Evolutionary conservation across 1,139 yeast species (phyloP).

Genomic region (Sugiyamaella novakii): DNA sequence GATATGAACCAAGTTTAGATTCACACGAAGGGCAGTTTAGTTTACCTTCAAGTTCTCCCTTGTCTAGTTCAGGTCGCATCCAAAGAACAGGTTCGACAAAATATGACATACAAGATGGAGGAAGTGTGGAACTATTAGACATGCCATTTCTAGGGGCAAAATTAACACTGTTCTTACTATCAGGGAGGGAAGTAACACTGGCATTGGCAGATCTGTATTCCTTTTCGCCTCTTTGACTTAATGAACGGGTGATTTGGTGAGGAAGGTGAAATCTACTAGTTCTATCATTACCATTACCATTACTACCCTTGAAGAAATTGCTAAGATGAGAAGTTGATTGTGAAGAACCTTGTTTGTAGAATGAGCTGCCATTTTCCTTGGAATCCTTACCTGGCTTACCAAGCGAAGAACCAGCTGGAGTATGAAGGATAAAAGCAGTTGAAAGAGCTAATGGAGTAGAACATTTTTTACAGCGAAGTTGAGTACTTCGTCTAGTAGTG

Average conservation of each 20-base stretch:
- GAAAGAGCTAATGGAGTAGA: constrained; percentile 37
- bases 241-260: constrained; percentile 13
- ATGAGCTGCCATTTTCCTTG: constrained; percentile 12
- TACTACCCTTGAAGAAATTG: constrained; percentile 8
- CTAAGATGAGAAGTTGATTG: constrained; percentile 15
- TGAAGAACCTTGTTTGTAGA: constrained; percentile 15
- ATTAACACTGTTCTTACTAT: constrained; percentile 6
- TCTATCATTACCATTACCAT: constrained; percentile 29
- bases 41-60: constrained; percentile 79
- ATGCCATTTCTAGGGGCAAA: constrained; percentile 35
- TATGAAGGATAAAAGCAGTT: constrained; percentile 33
- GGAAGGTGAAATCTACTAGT: constrained; percentile 24
- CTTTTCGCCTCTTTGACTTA: constrained; percentile 8
- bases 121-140: constrained; percentile 50
- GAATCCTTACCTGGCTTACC: constrained; percentile 4
- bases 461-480: constrained; percentile 42
- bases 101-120: constrained; percentile 83
- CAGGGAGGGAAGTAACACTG: constrained; percentile 4
- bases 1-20: constrained; percentile 75
- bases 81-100: constrained; percentile 84
- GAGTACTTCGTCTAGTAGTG: constrained; percentile 25
- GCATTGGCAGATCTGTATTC: constrained; percentile 4
- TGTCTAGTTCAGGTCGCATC: constrained; percentile 79
- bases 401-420: constrained; percentile 26
- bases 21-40: constrained; percentile 82